Base-by-base conservation (phyloP, 2,329 filamentous ascomycete species). In the Cercospora beticola region DNA sequence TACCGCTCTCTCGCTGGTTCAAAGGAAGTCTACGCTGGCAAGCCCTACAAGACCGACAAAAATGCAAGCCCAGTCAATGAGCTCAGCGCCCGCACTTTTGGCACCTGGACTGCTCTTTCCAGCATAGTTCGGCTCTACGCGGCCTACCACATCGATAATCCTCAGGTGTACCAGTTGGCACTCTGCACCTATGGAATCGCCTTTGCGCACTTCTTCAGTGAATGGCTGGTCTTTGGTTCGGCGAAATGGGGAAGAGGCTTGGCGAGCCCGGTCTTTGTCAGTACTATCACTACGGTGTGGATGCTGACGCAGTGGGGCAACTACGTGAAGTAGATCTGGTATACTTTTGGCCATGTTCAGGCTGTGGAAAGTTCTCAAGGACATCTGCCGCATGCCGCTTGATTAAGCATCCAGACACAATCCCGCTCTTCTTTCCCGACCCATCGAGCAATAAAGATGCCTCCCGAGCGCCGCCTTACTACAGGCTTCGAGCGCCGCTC, bases 71-170 rank as follows among this genome's bases (percentile, higher is more conserved):
- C 79, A 80, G 87, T 92, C 66, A 94, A 92, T 5, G 88, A 90
- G 5, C 87, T 97, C 31, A 90, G 89, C 10, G 89, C 89, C 28
- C 89, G 92, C 71, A 89, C 92, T 21, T 97, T 97, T 79, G 93
- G 91, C 64, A 95, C 92, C 31, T 97, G 93, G 90, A 96, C 94
- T 0, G 86, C 94, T 67, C 84, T 97, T 68, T 90, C 91, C 5
- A 87, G 89, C 68, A 83, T 97, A 62, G 86, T 97, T 56, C 88
- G 94, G 63, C 82, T 93, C 73, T 96, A 96, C 77, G 92, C 92
- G 4, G 92, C 92, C 36, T 97, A 96, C 82, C 85, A 96, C 79
- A 88, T 97, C 71, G 84, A 88, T 72, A 85, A 92, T 69, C 86
- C 87, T 0, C 85, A 87, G 56, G 84, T 94, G 65, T 97, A 96